Conservation (phyloP, 2,329 filamentous ascomycete genomes). For the Zasmidium citrigriseum region DNA sequence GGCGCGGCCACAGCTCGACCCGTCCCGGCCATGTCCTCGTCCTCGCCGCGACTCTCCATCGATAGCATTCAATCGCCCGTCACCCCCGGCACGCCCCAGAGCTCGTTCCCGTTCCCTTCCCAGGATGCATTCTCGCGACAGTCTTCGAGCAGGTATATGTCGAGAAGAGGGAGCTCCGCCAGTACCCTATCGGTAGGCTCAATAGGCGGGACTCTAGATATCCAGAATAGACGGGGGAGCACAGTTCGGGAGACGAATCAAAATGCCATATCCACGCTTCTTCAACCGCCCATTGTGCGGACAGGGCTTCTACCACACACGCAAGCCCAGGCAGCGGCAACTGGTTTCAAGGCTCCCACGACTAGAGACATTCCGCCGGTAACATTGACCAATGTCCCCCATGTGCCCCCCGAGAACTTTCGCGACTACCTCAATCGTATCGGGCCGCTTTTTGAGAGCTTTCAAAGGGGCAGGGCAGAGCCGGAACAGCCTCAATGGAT, state of each 20-base stretch:
- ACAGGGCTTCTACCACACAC: constrained; percentile 83
- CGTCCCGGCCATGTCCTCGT: constrained; percentile 29
- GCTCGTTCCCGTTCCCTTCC: constrained; percentile 59
- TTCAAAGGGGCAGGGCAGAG: constrained; percentile 79
- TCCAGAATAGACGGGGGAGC: constrained; percentile 59
- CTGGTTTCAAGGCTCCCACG: constrained; percentile 70
- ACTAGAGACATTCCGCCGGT: constrained; percentile 91
- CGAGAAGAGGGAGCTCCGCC: constrained; percentile 76
- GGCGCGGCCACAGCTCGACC: constrained; percentile 2
- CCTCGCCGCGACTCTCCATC: constrained; percentile 60
- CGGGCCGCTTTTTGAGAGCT: constrained; percentile 82
- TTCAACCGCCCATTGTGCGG: constrained; percentile 85
- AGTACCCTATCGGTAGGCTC: constrained; percentile 75
- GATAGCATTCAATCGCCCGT: constrained; percentile 45
- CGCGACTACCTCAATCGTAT: constrained; percentile 82
- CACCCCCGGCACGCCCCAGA: constrained; percentile 41
- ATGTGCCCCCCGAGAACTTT: constrained; percentile 78
- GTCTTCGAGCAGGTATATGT: constrained; percentile 50
- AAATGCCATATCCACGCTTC: constrained; percentile 93
- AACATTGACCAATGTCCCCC: constrained; percentile 81
- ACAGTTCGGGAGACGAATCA: constrained; percentile 73
- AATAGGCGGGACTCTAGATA: constrained; percentile 80
- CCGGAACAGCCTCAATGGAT: constrained; percentile 59
- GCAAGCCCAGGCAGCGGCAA: constrained; percentile 65
- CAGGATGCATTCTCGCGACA: constrained; percentile 52